A percentile compares a stretch with the other conserved stretches of the same genome.
Conservation (phyloP, 2,329 filamentous ascomycete genomes). For the Ophiostoma ips region DNA sequence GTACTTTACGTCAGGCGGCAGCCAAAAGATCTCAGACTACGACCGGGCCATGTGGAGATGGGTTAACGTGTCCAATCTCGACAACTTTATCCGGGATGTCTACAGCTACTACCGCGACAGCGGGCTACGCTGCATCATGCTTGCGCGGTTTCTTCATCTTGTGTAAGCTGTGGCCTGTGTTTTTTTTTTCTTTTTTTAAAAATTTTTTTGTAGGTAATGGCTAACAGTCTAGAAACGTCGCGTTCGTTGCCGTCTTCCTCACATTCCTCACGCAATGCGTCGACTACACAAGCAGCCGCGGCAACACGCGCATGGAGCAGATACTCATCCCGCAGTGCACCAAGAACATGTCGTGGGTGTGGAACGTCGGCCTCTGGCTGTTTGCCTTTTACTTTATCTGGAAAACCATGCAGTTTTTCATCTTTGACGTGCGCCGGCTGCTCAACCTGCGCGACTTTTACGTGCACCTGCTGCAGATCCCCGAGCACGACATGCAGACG, state of each 20-base stretch:
- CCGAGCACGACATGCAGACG: conserved; percentile 75
- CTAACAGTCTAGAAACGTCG: too few species aligned
- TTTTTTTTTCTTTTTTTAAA: too few species aligned
- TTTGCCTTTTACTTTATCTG: conserved; percentile 77
- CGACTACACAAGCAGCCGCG: conserved; percentile 61
- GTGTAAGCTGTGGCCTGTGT: conserved; percentile 27
- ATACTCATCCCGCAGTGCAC: conserved; percentile 62
- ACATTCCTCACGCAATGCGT: conserved; percentile 79
- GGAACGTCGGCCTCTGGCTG: conserved; percentile 69
- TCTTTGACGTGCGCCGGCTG: conserved; percentile 56
- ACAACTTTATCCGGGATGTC: conserved; percentile 71
- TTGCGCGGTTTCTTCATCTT: conserved; percentile 57
- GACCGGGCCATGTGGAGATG: conserved; percentile 84
- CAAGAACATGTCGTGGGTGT: conserved; percentile 55
- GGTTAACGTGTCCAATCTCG: conserved; percentile 81
- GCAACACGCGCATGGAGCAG: conserved; percentile 41
- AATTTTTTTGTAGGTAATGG: too few species aligned
- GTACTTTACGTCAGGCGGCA: conserved; percentile 9
- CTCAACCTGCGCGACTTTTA: conserved; percentile 76
- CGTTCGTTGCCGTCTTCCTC: conserved; percentile 69
- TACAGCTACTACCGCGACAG: conserved; percentile 77
- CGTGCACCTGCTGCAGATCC: conserved; percentile 66
- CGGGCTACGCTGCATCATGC: conserved; percentile 72
- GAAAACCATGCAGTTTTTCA: conserved; percentile 59
- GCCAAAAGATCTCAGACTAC: conserved; percentile 27